Base-by-base conservation (phyloP, 1,139 yeast genomes). In the Ogataea hybrid region DNA sequence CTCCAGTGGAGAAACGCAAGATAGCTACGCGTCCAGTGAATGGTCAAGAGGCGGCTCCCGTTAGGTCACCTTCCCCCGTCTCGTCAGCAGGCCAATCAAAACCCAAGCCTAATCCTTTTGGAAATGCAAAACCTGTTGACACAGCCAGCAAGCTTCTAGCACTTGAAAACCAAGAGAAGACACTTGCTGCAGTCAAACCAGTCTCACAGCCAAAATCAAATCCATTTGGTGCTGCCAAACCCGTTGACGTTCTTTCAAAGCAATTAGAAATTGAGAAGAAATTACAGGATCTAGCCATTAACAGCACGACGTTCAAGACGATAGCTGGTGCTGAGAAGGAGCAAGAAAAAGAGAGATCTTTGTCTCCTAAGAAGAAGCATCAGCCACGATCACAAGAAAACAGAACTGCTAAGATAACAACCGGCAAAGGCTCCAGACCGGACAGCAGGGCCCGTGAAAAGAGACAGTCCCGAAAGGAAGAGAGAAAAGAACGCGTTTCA, bases 301-400 rank as follows among this genome's bases (percentile, higher is more conserved):
- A 81, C 54, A 72, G 75, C 31, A 80, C 84, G 0, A 81, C 86
- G 0, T 70, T 76, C 39, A 73, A 72, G 54, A 77, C 81, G 2
- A 50, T 74, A 28, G 78, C 75, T 0, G 51, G 50, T 11, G 43
- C 49, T 18, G 50, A 47, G 42, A 40, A 47, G 4, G 58, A 52
- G 23, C 39, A 46, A 41, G 47, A 37, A 38, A 32, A 20, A 23
- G 37, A 33, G 23, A 30, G 37, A 7, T 28, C 16, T 6, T 5
- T 15, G 42, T 39, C 46, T 3, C 59, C 51, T 22, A 41, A 46
- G 44, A 47, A 39, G 39, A 34, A 30, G 32, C 23, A 39, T 16
- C 20, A 20, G 25, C 27, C 10, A 5, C 25, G 25, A 27, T 22
- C 43, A 17, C 32, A 21, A 10, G 32, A 11, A 12, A 21, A 25